These are phyloP conservation scores for Smittium culicis DNA, from an alignment of 371 early-diverging fungal genomes.

Conservation along the genomic window DNA sequence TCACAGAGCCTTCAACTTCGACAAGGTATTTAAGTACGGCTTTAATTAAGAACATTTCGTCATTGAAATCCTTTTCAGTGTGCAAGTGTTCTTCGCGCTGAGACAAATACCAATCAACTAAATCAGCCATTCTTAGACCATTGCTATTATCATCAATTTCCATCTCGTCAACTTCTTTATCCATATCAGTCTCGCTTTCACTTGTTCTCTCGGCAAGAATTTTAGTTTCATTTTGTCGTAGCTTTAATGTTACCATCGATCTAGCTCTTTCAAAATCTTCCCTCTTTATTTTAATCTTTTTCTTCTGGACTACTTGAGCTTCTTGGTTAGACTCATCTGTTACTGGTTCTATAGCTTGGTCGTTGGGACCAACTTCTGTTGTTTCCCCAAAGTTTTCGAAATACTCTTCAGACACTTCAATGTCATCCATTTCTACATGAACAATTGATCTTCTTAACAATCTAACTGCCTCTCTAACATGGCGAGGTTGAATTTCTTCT, in stretches of 20 bases:
- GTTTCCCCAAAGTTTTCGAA: slow-evolving; percentile 2
- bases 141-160: slow-evolving; percentile 12
- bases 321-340: slow-evolving; percentile 5
- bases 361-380: neutral
- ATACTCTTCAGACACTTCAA: slow-evolving; percentile 52
- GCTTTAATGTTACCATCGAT: slow-evolving; percentile 48
- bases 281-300: slow-evolving; percentile 38
- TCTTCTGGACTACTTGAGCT: slow-evolving; percentile 21
- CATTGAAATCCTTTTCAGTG: slow-evolving; percentile 48
- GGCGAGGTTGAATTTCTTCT: slow-evolving; percentile 49
- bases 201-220: slow-evolving; percentile 9
- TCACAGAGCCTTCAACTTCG: slow-evolving; percentile 41
- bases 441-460: slow-evolving; percentile 87
- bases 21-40: slow-evolving; percentile 66
- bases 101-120: slow-evolving; percentile 73
- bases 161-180: neutral
- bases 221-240: slow-evolving; percentile 34
- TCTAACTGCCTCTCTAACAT: slow-evolving; percentile 85
- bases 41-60: slow-evolving; percentile 51
- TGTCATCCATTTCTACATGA: slow-evolving; percentile 78
- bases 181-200: neutral
- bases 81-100: slow-evolving; percentile 54
- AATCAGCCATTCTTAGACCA: slow-evolving; percentile 51
- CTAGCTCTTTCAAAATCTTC: slow-evolving; percentile 69
- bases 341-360: neutral